phyloP scores from a whole-genome alignment of 2,329 filamentous ascomycete genomes.

The Aspergillus ochraceoroseus region DNA sequence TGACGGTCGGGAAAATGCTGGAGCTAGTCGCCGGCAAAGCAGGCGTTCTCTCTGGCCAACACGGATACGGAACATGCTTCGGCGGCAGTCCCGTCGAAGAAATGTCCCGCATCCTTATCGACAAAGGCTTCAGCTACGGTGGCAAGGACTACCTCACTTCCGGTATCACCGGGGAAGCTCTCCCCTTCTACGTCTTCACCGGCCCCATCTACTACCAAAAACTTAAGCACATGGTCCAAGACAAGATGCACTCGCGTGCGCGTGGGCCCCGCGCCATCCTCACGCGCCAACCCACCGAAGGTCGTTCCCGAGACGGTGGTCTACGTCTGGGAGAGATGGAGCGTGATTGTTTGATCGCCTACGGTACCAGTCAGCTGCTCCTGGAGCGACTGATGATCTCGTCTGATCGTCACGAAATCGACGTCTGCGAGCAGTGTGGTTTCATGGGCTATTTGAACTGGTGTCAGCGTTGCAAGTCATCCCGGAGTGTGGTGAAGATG shows the following conservation, averaged over 20 bases:
- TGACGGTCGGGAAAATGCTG: conserved; percentile 98
- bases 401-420: conserved; percentile 82
- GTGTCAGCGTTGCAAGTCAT: conserved; percentile 88
- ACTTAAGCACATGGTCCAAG: conserved; percentile 99
- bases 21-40: conserved; percentile 94
- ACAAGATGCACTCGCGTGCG: conserved; percentile 97
- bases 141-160: conserved; percentile 96
- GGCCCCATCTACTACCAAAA: conserved; percentile 99
- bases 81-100: conserved; percentile 79
- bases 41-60: conserved; percentile 74
- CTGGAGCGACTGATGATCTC: conserved; percentile 92
- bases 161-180: conserved; percentile 86
- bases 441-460: conserved; percentile 94
- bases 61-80: conserved; percentile 87
- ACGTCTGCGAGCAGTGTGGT: conserved; percentile 90
- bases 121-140: conserved; percentile 89
- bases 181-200: conserved; percentile 96
- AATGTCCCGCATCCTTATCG: conserved; percentile 78
- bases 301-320: conserved; percentile 86
- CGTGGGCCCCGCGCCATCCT: conserved; percentile 86
- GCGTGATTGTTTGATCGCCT: conserved; percentile 94
- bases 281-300: conserved; percentile 93
- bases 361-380: conserved; percentile 86
- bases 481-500: conserved; percentile 80
- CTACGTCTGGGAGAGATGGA: conserved; percentile 97